These are phyloP conservation scores for Nepenthes gracilis DNA, from an alignment of 148 eudicot genomes.

Conservation along the genomic window DNA sequence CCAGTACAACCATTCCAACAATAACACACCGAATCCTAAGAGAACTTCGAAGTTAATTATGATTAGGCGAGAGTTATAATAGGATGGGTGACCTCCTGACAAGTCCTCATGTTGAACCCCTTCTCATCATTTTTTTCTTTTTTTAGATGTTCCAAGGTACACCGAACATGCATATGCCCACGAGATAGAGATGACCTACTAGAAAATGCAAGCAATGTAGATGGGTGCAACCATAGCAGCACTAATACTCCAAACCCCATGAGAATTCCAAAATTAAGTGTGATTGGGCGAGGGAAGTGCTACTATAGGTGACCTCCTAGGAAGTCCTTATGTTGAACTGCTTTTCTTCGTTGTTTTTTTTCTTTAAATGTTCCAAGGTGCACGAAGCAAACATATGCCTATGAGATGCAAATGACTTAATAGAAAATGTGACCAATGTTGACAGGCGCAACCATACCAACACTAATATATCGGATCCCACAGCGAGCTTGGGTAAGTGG, in stretches of 20 bases:
- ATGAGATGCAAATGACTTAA: background rate
- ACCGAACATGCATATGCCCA: background rate
- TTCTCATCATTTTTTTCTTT: background rate
- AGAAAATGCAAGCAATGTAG: background rate
- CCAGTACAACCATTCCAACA: too few relatives aligned
- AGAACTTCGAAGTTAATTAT: too few relatives aligned
- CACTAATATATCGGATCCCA: background rate
- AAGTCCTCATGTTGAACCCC: background rate
- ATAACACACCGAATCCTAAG: too few relatives aligned
- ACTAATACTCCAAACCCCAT: conserved; percentile 14
- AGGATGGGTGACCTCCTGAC: background rate
- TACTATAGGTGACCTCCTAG: background rate
- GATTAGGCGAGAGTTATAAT: too few relatives aligned
- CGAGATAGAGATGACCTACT: too few relatives aligned
- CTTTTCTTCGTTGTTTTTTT: background rate
- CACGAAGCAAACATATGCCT: background rate
- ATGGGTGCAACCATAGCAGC: conserved; percentile 15
- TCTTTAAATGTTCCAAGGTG: background rate
- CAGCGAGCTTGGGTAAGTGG: background rate
- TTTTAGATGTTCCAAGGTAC: background rate
- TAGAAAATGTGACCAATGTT: background rate
- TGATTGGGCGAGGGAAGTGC: background rate
- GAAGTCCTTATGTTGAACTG: background rate
- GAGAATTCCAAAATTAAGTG: conserved; percentile 5
- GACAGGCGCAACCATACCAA: background rate